These are phyloP conservation scores for Solanum peruvianum DNA, from an alignment of 257 asterid species.

Conservation along the genomic window DNA sequence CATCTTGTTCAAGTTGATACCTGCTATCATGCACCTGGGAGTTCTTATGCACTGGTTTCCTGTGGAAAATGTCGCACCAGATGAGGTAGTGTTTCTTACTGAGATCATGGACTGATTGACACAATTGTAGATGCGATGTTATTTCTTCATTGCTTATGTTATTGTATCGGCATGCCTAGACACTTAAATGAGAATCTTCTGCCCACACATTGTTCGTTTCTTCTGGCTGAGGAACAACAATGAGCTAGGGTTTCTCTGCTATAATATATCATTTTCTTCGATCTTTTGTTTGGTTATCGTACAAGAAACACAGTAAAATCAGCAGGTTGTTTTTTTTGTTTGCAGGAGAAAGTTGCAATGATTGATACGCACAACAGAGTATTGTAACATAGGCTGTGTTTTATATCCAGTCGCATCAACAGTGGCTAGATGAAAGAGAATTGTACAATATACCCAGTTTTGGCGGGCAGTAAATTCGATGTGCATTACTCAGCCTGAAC, in stretches of 20 bases:
- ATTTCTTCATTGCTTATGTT: neutral
- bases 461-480: slow-evolving; percentile 2
- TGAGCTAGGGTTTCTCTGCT: neutral
- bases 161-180: neutral
- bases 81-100: slow-evolving; percentile 36
- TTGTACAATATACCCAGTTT: slow-evolving; percentile 3
- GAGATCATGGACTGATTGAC: neutral
- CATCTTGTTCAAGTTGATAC: slow-evolving; percentile 70
- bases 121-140: neutral
- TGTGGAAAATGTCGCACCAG: slow-evolving; percentile 33
- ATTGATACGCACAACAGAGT: slow-evolving; percentile 34
- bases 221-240: neutral
- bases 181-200: neutral
- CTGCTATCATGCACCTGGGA: slow-evolving; percentile 72
- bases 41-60: slow-evolving; percentile 88
- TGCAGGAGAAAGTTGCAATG: slow-evolving; percentile 65
- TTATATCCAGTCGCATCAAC: neutral
- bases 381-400: neutral
- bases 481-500: neutral
- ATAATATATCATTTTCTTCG: neutral
- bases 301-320: neutral
- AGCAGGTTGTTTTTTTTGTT: neutral
- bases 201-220: neutral
- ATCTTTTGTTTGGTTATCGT: neutral
- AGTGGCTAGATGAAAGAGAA: neutral